Evolutionary conservation across 2,329 filamentous ascomycete genomes (phyloP).

Genomic region (Stachybotrys elegans): DNA sequence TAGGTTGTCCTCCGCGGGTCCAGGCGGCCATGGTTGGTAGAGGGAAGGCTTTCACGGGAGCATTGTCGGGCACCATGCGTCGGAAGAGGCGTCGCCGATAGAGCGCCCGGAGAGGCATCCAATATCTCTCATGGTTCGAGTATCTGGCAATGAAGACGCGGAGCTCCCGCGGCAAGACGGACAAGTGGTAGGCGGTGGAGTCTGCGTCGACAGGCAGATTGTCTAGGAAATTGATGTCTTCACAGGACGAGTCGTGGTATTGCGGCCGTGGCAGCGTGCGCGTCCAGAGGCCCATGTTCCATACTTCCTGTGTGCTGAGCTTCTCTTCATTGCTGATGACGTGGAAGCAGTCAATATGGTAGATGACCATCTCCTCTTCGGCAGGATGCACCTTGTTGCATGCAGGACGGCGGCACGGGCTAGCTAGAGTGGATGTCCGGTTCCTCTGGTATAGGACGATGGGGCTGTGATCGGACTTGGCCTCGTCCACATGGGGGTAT

Average conservation of each 20-base stretch:
- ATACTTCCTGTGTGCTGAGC: not conserved
- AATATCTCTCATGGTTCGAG: not conserved
- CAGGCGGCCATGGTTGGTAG: not conserved
- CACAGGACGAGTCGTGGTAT: not conserved
- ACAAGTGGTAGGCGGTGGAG: not conserved
- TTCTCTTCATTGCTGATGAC: not conserved
- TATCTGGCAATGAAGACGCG: not conserved
- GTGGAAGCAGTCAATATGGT: slow-evolving; percentile 1
- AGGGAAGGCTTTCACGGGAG: not conserved
- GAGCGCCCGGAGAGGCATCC: not conserved
- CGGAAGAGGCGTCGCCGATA: not conserved
- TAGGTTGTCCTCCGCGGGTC: not conserved
- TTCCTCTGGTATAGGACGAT: not conserved
- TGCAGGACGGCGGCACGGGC: not conserved
- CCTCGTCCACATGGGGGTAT: not conserved
- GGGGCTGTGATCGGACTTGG: not conserved
- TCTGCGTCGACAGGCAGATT: not conserved
- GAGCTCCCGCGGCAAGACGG: not conserved
- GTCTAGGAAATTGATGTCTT: not conserved
- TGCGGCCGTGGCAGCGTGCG: not conserved
- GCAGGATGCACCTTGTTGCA: not conserved
- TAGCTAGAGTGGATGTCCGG: not conserved
- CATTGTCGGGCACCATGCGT: not conserved
- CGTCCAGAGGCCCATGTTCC: not conserved
- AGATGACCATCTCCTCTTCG: not conserved